A percentile compares a stretch with the other conserved stretches of the same genome.
phyloP scores from a whole-genome alignment of 257 asterid species.

The Ilex aquifolium region DNA sequence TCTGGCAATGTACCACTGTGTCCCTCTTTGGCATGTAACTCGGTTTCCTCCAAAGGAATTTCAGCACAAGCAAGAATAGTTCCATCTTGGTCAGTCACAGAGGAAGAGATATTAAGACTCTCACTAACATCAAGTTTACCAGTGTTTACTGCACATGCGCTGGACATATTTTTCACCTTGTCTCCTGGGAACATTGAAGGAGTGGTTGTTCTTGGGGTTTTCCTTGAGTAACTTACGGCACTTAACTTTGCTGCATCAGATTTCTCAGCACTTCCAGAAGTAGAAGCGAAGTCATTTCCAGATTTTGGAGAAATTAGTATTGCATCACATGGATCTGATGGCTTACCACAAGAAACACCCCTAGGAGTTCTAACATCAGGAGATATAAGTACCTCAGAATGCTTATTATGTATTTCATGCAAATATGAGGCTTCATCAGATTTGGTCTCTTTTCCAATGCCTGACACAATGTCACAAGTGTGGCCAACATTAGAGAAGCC shows the following conservation, averaged over 20 bases:
- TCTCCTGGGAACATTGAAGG: conserved; percentile 32
- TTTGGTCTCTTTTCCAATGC: conserved; percentile 28
- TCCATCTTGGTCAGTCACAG: conserved; percentile 23
- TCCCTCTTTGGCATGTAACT: conserved; percentile 26
- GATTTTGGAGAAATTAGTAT: conserved; percentile 19
- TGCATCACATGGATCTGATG: conserved; percentile 17
- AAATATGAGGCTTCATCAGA: conserved; percentile 15
- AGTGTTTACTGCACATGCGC: conserved; percentile 11
- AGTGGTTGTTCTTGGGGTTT: conserved; percentile 26
- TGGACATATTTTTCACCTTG: conserved; percentile 24
- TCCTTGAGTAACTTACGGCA: conserved; percentile 24
- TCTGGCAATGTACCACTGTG: conserved; percentile 21
- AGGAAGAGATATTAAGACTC: conserved; percentile 20
- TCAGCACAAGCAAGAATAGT: conserved; percentile 16
- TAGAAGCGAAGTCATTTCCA: conserved; percentile 25
- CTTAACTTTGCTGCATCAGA: conserved; percentile 30
- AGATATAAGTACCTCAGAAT: conserved; percentile 26
- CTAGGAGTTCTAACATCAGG: conserved; percentile 24
- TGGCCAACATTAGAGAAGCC: conserved; percentile 21
- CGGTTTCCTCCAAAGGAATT: conserved; percentile 24
- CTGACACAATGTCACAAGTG: conserved; percentile 18
- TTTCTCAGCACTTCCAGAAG: conserved; percentile 32
- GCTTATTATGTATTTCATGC: conserved; percentile 19
- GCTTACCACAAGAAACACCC: conserved; percentile 22
- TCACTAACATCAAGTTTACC: conserved; percentile 24